Evolutionary conservation across 306 rosid genomes (phyloP), one percentile per base, ranked within the genome.

Genomic region (Vachellia pachyceras): DNA sequence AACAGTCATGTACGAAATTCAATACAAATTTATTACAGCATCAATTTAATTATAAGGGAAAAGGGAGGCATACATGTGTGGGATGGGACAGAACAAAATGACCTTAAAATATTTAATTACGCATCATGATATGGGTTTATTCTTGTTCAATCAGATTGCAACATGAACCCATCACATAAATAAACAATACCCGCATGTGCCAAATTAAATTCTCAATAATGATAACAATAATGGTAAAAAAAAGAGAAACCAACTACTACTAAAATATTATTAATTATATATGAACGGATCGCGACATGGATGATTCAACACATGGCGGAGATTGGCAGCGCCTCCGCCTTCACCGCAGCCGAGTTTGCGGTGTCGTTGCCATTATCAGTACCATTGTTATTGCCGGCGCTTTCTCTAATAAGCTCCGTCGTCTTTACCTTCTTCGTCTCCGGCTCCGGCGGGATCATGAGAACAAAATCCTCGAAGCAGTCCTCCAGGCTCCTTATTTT

Each of bases 401-500:
- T 29, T 29, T 29, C 33, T 29, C 33, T 29, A 29, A 29, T 29
- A 46, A 52, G 57, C 41, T 57, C 55, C 3, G 39, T 15, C n/a
- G 46, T 52, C 7, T 23, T 81, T 9, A 7, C 7, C 84, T 7
- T 61, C 46, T 42, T 42, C 12, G 13, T 42, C 12, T 42, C 46
- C 46, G 46, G 33, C 33, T 29, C 12, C 46, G 46, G 46, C 46
- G 46, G 46, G 2, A 74, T 3, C 63, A 76, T 82, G 47, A 44
- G 75, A 18, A 82, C 77, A 79, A 90, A 90, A 36, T 87, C 94
- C 72, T 75, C 49, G 50, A 82, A 92, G 87, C 94, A 92, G 44
- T 92, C 92, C 33, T 92, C 97, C 85, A 92, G 67, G 69, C 85
- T 80, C 81, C 81, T 79, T 37, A 87, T 80, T 22, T 82, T 72